These are phyloP conservation scores for Triticum aestivum DNA, from an alignment of 176 grass and related monocot species.

Conservation along the genomic window IWGSC_CS_RefSeq_v2.1 NC_057814.1:421851753-421852252, in stretches of 20 bases:
- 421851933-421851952: slow-evolving; percentile 91
- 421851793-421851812: slow-evolving; percentile 60
- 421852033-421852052: slow-evolving; percentile 73
- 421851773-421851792: not conserved
- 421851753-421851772: not conserved
- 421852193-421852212: no score
- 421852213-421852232: not conserved
- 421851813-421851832: slow-evolving; percentile 61
- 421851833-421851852: slow-evolving; percentile 91
- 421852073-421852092: not conserved
- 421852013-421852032: slow-evolving; percentile 83
- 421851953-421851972: slow-evolving; percentile 78
- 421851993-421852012: slow-evolving; percentile 82
- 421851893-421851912: slow-evolving; percentile 78
- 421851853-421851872: slow-evolving; percentile 80
- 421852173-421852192: not conserved
- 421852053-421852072: not conserved
- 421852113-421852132: not conserved
- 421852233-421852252: not conserved
- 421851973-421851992: slow-evolving; percentile 89
- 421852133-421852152: not conserved
- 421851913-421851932: slow-evolving; percentile 86
- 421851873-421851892: slow-evolving; percentile 82
- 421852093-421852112: not conserved
- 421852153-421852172: not conserved